Conservation (phyloP, 441 rosid genomes). For the Omphalea diandra region DNA sequence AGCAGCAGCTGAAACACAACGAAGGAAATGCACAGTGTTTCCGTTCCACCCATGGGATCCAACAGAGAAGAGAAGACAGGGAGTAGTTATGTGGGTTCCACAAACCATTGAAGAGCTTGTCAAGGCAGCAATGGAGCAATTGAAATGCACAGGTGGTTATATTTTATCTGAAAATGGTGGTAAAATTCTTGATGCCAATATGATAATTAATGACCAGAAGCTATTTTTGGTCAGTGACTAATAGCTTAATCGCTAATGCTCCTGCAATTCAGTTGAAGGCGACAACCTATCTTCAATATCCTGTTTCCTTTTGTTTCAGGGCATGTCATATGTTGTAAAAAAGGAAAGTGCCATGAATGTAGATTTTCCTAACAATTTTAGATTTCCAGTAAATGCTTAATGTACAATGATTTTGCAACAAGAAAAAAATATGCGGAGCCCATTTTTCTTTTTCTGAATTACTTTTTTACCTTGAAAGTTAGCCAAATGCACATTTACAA, state of each 20-base stretch:
- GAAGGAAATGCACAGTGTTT: slow-evolving; percentile 62
- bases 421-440: too few species aligned
- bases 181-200: slow-evolving; percentile 50
- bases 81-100: slow-evolving; percentile 71
- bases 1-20: slow-evolving; percentile 22
- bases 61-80: slow-evolving; percentile 43
- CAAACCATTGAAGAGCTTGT: slow-evolving; percentile 58
- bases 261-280: not conserved
- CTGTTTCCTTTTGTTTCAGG: not conserved
- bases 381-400: too few species aligned
- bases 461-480: too few species aligned
- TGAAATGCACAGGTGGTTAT: slow-evolving; percentile 33
- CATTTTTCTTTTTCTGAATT: too few species aligned
- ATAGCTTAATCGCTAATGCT: not conserved
- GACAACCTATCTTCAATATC: too few species aligned
- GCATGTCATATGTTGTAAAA: not conserved
- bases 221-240: slow-evolving; percentile 41
- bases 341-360: not conserved
- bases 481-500: too few species aligned
- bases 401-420: too few species aligned
- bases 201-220: slow-evolving; percentile 58
- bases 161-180: slow-evolving; percentile 57
- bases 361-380: too few species aligned
- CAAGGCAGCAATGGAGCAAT: slow-evolving; percentile 39
- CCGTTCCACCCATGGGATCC: slow-evolving; percentile 54